Evolutionary conservation across 2,329 filamentous ascomycete genomes (phyloP), one percentile per base, ranked within the genome.

Genomic region (Boeremia exigua): DNA sequence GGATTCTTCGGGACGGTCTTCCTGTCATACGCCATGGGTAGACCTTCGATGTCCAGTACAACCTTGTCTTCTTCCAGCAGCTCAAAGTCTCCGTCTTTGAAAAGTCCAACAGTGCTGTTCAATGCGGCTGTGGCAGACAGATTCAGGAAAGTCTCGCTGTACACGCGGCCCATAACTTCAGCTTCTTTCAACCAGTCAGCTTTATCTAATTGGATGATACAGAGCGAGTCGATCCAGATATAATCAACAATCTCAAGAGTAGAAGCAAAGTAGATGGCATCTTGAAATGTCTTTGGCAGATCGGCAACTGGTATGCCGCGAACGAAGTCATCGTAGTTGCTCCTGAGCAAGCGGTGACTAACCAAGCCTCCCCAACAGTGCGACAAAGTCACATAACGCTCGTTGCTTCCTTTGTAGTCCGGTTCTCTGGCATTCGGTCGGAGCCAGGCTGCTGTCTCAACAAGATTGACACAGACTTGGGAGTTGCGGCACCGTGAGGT

Each of bases 71-170:
- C 66, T 47, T 33, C 44, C 0, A 65, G 43, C 3, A 28, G 23
- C 7, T 64, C 53, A 0, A 56, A 57, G 0, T 17, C n/a, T 0
- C 48, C 38, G 12, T 49, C 6, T 3, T 54, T 56, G 27, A 66
- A 68, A 1, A 70, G 32, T 0, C 67, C 66, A 11, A 47, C 30
- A 9, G 61, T 28, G 4, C 58, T 48, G n/a, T 67, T 28, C 4
- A 25, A 7, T 1, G 67, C 50, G 14, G 59, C 55, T 4, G 68
- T 68, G 1, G 68, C 65, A 7, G 66, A 69, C 0, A 70, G 61
- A 10, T 68, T 70, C 8, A 69, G 58, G 19, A 48, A 70, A 5
- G 36, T 42, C 6, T 48, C 34, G 15, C 45, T 32, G 34, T 48
- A 48, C 2, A 49, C 30, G 10, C 19, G 15, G 14, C 23, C 4